Base-by-base conservation (phyloP, 1,284 basidiomycete species). In the Ganoderma boninense region DNA sequence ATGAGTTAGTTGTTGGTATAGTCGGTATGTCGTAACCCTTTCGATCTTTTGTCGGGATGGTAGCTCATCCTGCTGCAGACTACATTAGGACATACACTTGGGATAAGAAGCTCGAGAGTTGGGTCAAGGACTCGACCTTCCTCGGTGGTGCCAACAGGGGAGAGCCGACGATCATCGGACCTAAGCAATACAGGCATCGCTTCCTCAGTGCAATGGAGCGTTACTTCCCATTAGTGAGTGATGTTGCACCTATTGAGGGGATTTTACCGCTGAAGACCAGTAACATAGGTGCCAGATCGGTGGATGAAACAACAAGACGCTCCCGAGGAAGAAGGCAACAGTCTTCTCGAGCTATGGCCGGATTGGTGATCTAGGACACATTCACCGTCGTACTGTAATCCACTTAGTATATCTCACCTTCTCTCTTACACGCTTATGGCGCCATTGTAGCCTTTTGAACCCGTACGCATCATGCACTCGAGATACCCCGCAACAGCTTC, bases 101-200 rank as follows among this genome's bases (percentile, higher is more conserved):
- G 97, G 97, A 99, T 84, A 99, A 99, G 85, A 97, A 97, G 77
- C 86, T 99, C 35, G 97, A 99, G 82, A 97, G 92, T 74, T 97
- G 96, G 93, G 96, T 99, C 62, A 99, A 99, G 80, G 97, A 99
- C 77, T 93, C 95, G 1, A 88, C 94, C 0, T 95, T 97, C 81
- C 85, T 98, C 23, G 95, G 95, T 67, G 91, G 89, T 29, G 90
- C 86, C 60, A 91, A 90, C 44, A 92, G 90, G 76, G 95, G 95
- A 26, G 96, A 97, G 74, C 96, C 96, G 0, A 98, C 97, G 0
- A 97, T 98, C 77, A 93, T 98, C 35, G 96, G 95, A 3, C 92
- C 92, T 7, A 91, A 88, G 76, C 90, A 95, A 80, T 96, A 97
- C 82, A 89, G 95, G 68, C 91, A 94, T 67, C 89, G 97, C 35